phyloP scores from a whole-genome alignment of 2,329 filamentous ascomycete species.

The Hymenoscyphus albidus region DNA sequence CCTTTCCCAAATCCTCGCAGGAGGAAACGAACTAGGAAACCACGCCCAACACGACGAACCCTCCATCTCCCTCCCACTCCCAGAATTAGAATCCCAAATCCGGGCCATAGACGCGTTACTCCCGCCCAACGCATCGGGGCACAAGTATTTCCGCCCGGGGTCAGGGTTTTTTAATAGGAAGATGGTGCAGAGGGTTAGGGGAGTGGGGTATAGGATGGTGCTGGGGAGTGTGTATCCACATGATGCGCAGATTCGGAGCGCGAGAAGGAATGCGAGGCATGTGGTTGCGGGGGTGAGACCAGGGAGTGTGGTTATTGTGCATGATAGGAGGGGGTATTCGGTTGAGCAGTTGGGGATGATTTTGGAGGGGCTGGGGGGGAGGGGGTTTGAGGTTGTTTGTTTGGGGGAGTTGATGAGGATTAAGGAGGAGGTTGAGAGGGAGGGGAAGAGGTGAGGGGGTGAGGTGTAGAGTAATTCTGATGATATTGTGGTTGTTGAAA shows the following conservation, averaged over 20 bases:
- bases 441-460: slow-evolving; percentile 8
- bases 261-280: slow-evolving; percentile 69
- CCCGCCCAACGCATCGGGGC: slow-evolving; percentile 47
- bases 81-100: slow-evolving; percentile 61
- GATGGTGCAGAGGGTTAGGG: slow-evolving; percentile 60
- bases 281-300: slow-evolving; percentile 74
- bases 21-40: slow-evolving; percentile 73
- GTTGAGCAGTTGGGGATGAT: slow-evolving; percentile 71
- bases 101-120: slow-evolving; percentile 54
- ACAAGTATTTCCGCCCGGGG: slow-evolving; percentile 74
- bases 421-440: slow-evolving; percentile 14
- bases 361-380: slow-evolving; percentile 64
- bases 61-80: slow-evolving; percentile 56
- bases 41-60: slow-evolving; percentile 88
- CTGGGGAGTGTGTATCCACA: slow-evolving; percentile 85
- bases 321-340: slow-evolving; percentile 82
- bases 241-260: slow-evolving; percentile 76
- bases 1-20: slow-evolving; percentile 54
- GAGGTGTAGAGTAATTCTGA: background rate
- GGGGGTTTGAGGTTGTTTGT: slow-evolving; percentile 69
- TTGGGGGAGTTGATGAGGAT: slow-evolving; percentile 60
- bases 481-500: background rate
- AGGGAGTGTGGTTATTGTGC: slow-evolving; percentile 79
- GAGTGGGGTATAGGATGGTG: slow-evolving; percentile 67
- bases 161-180: slow-evolving; percentile 74